phyloP scores from a whole-genome alignment of 805 yeast genomes.

The Metschnikowia similis region DNA sequence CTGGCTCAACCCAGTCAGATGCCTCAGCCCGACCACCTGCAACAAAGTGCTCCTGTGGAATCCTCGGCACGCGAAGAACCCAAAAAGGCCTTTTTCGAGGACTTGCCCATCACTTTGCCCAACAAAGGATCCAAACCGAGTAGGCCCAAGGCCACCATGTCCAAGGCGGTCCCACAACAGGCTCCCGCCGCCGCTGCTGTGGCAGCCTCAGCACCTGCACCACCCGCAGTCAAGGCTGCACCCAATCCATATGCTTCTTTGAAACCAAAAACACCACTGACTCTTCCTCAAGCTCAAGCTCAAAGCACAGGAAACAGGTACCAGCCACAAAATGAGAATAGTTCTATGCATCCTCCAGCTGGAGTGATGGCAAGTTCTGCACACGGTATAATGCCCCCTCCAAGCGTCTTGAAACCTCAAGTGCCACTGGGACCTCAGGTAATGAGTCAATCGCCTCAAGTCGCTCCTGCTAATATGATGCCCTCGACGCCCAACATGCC shows the following conservation, averaged over 20 bases:
- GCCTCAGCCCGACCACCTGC: not conserved
- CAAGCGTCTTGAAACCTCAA: not conserved
- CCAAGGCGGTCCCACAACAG: not conserved
- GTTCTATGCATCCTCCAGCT: constrained; percentile 2
- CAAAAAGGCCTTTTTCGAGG: constrained; percentile 53
- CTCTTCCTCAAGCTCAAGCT: constrained; percentile 2
- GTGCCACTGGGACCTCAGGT: not conserved
- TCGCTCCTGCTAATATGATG: not conserved
- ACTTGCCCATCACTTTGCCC: constrained; percentile 44
- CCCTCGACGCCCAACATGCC: not conserved
- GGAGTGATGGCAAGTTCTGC: not conserved
- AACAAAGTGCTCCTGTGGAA: not conserved
- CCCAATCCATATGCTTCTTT: constrained; percentile 30
- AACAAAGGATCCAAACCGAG: constrained; percentile 3
- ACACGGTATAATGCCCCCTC: constrained; percentile 1
- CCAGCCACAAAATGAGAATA: constrained; percentile 8
- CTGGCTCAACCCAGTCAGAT: constrained; percentile 5
- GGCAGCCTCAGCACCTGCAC: constrained; percentile 9
- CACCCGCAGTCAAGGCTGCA: constrained; percentile 22
- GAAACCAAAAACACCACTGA: constrained; percentile 10
- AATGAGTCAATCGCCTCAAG: not conserved
- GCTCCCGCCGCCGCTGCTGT: constrained; percentile 11
- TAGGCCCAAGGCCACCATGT: not conserved
- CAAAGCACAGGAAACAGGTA: constrained; percentile 5
- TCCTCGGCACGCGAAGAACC: not conserved